Percentiles rank a stretch among this genome's conserved stretches.
Conservation (phyloP, 371 early-diverging fungal species). For the Coemansia sp. region DNA sequence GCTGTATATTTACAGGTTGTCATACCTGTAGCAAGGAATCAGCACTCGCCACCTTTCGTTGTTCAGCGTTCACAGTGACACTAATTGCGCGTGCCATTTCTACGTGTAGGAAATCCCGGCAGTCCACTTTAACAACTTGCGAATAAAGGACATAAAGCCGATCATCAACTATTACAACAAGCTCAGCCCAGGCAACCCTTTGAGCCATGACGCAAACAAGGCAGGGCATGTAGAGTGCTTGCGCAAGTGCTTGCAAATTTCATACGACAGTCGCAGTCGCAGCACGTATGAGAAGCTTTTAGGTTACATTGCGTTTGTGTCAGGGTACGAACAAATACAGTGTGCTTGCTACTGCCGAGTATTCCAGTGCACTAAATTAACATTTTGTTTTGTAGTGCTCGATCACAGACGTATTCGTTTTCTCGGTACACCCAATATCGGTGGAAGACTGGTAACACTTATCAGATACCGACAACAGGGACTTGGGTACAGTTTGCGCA, state of each 20-base stretch:
- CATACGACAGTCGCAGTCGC: neutral
- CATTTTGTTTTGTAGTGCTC: neutral
- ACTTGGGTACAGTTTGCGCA: slow-evolving; percentile 11
- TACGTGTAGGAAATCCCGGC: neutral
- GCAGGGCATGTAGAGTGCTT: neutral
- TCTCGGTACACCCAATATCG: neutral
- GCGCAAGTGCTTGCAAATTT: neutral
- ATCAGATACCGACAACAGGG: slow-evolving; percentile 14
- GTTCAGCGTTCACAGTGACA: neutral
- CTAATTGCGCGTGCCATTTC: neutral
- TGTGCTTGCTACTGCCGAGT: neutral
- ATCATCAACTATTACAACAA: slow-evolving; percentile 10
- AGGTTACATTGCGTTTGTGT: slow-evolving; percentile 5
- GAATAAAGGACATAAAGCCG: slow-evolving; percentile 19
- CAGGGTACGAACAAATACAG: slow-evolving; percentile 1
- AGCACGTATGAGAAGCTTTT: slow-evolving; percentile 9
- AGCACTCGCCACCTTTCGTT: neutral
- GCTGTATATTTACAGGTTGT: neutral
- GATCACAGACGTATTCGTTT: neutral
- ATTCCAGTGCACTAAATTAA: neutral
- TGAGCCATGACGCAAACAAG: neutral
- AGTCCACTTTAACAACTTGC: slow-evolving; percentile 10
- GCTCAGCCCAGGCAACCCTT: neutral
- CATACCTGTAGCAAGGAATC: neutral
- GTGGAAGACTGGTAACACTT: slow-evolving; percentile 3